Percentiles rank a stretch among this genome's conserved stretches.
These are phyloP conservation scores for Penicillium argentinense DNA, from an alignment of 495 filamentous ascomycete genomes.

Conservation along the genomic window DNA sequence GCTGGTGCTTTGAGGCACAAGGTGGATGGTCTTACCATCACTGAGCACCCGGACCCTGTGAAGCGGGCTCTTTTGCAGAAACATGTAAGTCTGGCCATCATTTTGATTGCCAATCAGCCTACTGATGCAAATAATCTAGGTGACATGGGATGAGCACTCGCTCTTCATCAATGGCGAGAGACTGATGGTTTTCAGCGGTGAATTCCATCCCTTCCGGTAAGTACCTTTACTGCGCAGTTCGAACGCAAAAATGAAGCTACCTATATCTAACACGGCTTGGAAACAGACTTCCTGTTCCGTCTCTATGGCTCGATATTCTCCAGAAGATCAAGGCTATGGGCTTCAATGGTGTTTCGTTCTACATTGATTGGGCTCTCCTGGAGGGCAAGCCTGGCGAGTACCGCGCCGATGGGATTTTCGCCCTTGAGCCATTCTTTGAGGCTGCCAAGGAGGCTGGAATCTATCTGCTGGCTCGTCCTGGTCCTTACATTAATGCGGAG, in stretches of 20 bases:
- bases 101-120: not conserved
- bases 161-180: conserved; percentile 70
- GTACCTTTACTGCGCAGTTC: not conserved
- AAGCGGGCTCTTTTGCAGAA: conserved; percentile 39
- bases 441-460: conserved; percentile 68
- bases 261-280: not conserved
- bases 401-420: conserved; percentile 67
- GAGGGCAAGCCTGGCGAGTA: conserved; percentile 73
- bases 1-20: conserved; percentile 38
- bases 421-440: conserved; percentile 67
- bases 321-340: conserved; percentile 78
- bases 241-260: conserved; percentile 1
- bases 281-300: conserved; percentile 70
- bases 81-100: conserved; percentile 20
- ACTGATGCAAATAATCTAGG: conserved; percentile 28
- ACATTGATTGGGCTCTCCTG: conserved; percentile 75
- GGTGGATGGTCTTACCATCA: conserved; percentile 36
- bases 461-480: conserved; percentile 73
- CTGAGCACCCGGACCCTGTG: conserved; percentile 36
- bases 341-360: conserved; percentile 75
- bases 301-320: conserved; percentile 72
- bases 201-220: conserved; percentile 68
- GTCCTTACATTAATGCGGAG: conserved; percentile 69
- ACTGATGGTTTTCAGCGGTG: conserved; percentile 69
- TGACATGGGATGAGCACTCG: conserved; percentile 77